Evolutionary conservation across 208 protist genomes (phyloP).

Genomic region (Phytomonas francai): DNA sequence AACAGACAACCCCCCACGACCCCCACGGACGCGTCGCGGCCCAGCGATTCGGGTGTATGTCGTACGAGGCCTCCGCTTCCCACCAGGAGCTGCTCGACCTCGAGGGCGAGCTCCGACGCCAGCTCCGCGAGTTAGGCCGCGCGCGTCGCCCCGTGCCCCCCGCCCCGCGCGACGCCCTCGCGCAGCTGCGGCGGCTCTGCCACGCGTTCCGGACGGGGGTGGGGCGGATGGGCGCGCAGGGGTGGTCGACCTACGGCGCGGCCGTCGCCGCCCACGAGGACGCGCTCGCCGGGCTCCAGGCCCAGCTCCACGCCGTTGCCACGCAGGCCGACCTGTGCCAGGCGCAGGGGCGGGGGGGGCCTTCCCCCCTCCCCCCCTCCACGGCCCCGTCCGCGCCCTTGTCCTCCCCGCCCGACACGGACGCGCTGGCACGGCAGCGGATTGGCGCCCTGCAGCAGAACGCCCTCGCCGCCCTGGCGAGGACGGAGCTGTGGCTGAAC

Average conservation of each 20-base stretch:
- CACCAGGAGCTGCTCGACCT: slow-evolving; percentile 56
- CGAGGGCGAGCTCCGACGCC: slow-evolving; percentile 30
- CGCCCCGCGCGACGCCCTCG: background rate
- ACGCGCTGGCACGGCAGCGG: no score
- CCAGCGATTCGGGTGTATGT: no score
- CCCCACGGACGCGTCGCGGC: no score
- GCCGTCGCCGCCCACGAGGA: slow-evolving; percentile 7
- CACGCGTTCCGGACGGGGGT: no score
- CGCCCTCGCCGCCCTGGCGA: slow-evolving; percentile 44
- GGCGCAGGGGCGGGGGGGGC: no score
- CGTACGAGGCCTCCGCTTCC: slow-evolving; percentile 41
- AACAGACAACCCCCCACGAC: no score
- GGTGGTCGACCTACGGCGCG: slow-evolving; percentile 12
- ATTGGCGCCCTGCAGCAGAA: no score
- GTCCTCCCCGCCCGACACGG: background rate
- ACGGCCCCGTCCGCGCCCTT: background rate
- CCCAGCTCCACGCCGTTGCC: no score
- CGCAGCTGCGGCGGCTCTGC: slow-evolving; percentile 8
- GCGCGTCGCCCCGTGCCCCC: background rate
- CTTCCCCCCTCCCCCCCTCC: slow-evolving; percentile 7
- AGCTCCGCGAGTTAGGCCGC: slow-evolving; percentile 16
- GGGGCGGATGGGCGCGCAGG: no score
- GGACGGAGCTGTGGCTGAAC: slow-evolving; percentile 53
- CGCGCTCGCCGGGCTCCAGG: slow-evolving; percentile 24
- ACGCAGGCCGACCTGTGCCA: no score